Base-by-base conservation (phyloP, 345 rosid species). In the Eucalyptus pauciflora region DNA sequence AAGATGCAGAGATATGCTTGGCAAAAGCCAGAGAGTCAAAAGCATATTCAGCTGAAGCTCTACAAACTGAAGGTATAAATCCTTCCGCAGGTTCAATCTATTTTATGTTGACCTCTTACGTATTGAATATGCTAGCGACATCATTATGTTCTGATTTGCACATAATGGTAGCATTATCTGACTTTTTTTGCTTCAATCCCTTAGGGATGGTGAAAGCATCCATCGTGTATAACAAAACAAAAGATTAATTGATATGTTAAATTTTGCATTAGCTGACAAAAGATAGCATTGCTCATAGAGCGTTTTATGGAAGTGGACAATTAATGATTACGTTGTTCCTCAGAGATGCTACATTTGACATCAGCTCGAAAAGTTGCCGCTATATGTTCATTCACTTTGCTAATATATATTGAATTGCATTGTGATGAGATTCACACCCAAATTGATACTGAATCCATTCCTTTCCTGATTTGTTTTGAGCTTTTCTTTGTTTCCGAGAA, bases 1-100 rank as follows among this genome's bases (percentile, higher is more conserved):
- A 95, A 90, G 99, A 97, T n/a, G 99, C 93, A 9, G 99, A 95
- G 94, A 92, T 94, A 50, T 97, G 99, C 89, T 87, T 97, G 86
- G 92, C 90, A 76, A 97, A 96, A 90, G 99, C 97, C 20, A 93
- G 96, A 46, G 99, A 95, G 87, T 92, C 95, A 90, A 96, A 95
- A 90, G 93, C 92, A 71, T 96, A 93, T 92, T 96, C 98, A 41
- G 93, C 96, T 4, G 94, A 96, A 89, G 91, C 95, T 89, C 91
- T 96, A 87, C 95, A 92, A 58, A 94, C 97, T 88, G 98, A 96
- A 96, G 99, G 99, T 91, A 94, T 92, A 94, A 89, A 83, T 88
- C 88, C 62, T 86, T 91, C 91, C 24, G 9, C 48, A 76, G 83
- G 48, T 41, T 76, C 85, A 41, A 87, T 88, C 88, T 88, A 48